Percentiles rank a stretch among this genome's conserved stretches.
Conservation (phyloP, 257 asterid genomes). For the Solanum paucissectum region DNA sequence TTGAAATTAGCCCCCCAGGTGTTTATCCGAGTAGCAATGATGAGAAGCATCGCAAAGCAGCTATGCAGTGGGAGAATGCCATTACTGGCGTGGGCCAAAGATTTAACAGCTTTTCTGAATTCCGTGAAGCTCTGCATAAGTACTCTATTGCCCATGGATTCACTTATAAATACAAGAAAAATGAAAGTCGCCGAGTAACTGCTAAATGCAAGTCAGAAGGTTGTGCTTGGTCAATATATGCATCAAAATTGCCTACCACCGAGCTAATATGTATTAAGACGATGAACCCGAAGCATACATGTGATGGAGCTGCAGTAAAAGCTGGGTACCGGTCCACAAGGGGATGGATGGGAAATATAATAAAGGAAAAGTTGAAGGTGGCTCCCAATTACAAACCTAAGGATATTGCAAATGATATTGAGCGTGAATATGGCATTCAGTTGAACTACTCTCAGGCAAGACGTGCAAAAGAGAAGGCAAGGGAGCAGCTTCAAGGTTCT, state of each 20-base stretch:
- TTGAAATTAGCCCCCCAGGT: constrained; percentile 35
- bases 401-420: constrained; percentile 86
- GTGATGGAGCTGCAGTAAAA: constrained; percentile 82
- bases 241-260: constrained; percentile 88
- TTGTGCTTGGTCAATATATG: constrained; percentile 94
- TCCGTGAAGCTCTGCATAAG: constrained; percentile 95
- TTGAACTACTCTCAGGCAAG: constrained; percentile 95
- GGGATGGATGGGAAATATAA: constrained; percentile 97
- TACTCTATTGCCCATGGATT: constrained; percentile 98
- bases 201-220: constrained; percentile 96
- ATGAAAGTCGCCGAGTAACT: constrained; percentile 93
- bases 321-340: constrained; percentile 94
- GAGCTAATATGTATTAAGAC: constrained; percentile 88
- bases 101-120: constrained; percentile 84
- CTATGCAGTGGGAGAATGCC: constrained; percentile 85
- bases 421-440: constrained; percentile 94
- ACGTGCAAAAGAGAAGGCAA: constrained; percentile 97
- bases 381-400: constrained; percentile 92
- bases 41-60: constrained; percentile 78
- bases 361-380: constrained; percentile 80
- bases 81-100: constrained; percentile 99
- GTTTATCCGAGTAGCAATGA: constrained; percentile 26
- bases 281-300: constrained; percentile 80
- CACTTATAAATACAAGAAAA: constrained; percentile 88
- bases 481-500: constrained; percentile 99